A percentile compares a stretch with the other conserved stretches of the same genome.
Evolutionary conservation across 2,329 filamentous ascomycete genomes (phyloP).

Genomic region (Diaporthe australafricana): DNA sequence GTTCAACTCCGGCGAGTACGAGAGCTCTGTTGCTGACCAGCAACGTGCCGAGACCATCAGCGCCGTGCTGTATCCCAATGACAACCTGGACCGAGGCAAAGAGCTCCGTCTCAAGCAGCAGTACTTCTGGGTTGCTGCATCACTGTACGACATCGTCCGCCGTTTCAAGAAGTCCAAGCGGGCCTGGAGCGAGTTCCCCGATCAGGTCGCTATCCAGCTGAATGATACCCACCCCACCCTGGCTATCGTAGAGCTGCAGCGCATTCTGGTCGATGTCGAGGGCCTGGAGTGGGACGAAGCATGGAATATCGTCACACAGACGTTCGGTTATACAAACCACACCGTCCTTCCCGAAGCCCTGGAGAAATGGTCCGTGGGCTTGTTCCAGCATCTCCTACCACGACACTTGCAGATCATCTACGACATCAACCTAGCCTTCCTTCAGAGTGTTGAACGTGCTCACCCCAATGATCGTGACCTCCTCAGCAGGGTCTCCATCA

Average conservation of each 20-base stretch:
- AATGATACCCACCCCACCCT: constrained; percentile 98
- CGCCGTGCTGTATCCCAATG: constrained; percentile 95
- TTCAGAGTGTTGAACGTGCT: constrained; percentile 88
- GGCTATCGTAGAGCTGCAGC: constrained; percentile 94
- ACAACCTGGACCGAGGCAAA: constrained; percentile 96
- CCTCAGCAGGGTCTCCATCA: constrained; percentile 90
- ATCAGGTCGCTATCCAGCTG: constrained; percentile 95
- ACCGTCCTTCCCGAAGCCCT: constrained; percentile 96
- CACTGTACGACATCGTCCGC: constrained; percentile 93
- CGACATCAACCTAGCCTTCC: constrained; percentile 95
- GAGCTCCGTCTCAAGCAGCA: constrained; percentile 98
- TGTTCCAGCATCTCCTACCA: constrained; percentile 92
- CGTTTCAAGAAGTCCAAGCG: constrained; percentile 98
- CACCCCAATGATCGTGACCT: constrained; percentile 93
- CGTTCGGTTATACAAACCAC: constrained; percentile 98
- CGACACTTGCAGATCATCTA: constrained; percentile 97
- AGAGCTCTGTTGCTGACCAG: constrained; percentile 97
- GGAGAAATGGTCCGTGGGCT: constrained; percentile 97
- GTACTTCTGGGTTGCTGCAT: constrained; percentile 99
- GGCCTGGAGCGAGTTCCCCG: constrained; percentile 90
- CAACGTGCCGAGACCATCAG: constrained; percentile 99
- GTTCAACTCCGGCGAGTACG: constrained; percentile 94
- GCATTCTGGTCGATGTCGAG: constrained; percentile 90
- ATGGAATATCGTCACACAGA: constrained; percentile 82
- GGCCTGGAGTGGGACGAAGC: constrained; percentile 93